Percentiles rank a stretch among this genome's conserved stretches.
phyloP scores from a whole-genome alignment of 1,284 basidiomycete species.

The Cystobasidium sp. region DNA sequence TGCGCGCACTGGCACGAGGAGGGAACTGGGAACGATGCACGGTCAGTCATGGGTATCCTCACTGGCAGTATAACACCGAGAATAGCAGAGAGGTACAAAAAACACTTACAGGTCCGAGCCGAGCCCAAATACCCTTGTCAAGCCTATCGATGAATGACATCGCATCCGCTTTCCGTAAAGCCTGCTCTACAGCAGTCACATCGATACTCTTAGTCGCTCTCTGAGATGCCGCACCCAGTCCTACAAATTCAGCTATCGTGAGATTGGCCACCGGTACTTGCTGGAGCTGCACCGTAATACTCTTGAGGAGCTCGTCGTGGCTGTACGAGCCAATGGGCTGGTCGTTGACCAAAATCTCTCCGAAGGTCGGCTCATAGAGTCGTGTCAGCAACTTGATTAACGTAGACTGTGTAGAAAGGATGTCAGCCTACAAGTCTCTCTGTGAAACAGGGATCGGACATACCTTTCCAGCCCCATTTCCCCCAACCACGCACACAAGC shows the following conservation, averaged over 20 bases:
- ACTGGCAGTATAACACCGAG: neutral
- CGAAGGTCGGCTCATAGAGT: constrained; percentile 15
- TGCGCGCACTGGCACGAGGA: neutral
- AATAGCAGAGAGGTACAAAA: neutral
- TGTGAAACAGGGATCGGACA: neutral
- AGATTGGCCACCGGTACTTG: constrained; percentile 1
- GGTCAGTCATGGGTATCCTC: neutral
- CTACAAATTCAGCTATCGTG: constrained; percentile 14
- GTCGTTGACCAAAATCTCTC: constrained; percentile 16
- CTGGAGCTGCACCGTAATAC: constrained; percentile 19
- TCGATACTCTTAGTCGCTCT: neutral
- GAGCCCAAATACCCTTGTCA: constrained; percentile 18
- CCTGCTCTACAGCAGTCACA: neutral
- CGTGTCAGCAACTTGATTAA: constrained; percentile 25
- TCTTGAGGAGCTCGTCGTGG: constrained; percentile 8
- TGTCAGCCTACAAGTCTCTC: neutral
- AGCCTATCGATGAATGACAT: constrained; percentile 10
- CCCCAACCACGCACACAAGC: constrained; percentile 9
- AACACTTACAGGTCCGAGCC: constrained; percentile 13
- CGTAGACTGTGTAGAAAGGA: neutral
- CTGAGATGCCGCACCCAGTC: constrained; percentile 5
- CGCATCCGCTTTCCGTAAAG: constrained; percentile 7
- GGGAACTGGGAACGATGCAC: neutral
- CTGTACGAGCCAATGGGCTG: constrained; percentile 4
- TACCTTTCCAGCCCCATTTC: constrained; percentile 18